Evolutionary conservation across 2,329 filamentous ascomycete genomes (phyloP).

Genomic region (Trichoderma citrinoviride): DNA sequence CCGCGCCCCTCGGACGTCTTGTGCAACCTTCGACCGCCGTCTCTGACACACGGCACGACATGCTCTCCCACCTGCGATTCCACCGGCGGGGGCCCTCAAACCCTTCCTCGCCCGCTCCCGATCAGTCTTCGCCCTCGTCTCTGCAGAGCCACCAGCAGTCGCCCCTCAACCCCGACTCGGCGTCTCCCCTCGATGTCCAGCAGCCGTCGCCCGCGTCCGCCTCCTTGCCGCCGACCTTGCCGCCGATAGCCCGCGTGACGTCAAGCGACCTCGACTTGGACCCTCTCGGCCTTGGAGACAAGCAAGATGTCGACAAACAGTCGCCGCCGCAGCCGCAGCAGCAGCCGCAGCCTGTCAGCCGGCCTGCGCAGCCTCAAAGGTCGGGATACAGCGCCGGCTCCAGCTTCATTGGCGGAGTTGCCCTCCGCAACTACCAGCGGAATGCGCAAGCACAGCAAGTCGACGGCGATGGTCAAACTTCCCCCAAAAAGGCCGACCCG

Average conservation of each 20-base stretch:
- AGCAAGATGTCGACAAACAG: constrained; percentile 29
- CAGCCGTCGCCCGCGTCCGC: constrained; percentile 37
- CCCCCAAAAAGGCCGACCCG: constrained; percentile 35
- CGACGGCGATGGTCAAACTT: constrained; percentile 19
- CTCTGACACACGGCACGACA: constrained; percentile 29
- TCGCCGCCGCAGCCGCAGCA: constrained; percentile 19
- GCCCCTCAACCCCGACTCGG: constrained; percentile 41
- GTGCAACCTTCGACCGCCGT: background rate
- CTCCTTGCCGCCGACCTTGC: constrained; percentile 48
- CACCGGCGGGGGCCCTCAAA: constrained; percentile 56
- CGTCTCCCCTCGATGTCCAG: constrained; percentile 36
- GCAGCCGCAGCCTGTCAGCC: constrained; percentile 26
- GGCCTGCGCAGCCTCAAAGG: constrained; percentile 31
- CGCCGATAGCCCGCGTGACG: constrained; percentile 50
- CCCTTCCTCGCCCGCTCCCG: constrained; percentile 52
- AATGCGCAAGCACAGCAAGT: constrained; percentile 32
- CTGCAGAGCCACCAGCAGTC: constrained; percentile 41
- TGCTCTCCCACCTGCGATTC: constrained; percentile 57
- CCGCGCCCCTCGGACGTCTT: constrained; percentile 5
- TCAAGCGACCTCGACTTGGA: constrained; percentile 35
- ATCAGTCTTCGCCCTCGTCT: constrained; percentile 43
- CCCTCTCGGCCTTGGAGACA: constrained; percentile 27
- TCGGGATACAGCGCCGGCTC: constrained; percentile 39
- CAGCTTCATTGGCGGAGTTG: constrained; percentile 55
- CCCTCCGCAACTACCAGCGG: constrained; percentile 50